Evolutionary conservation across 2,329 filamentous ascomycete species (phyloP).

Genomic region (Pseudocercospora fuligena): DNA sequence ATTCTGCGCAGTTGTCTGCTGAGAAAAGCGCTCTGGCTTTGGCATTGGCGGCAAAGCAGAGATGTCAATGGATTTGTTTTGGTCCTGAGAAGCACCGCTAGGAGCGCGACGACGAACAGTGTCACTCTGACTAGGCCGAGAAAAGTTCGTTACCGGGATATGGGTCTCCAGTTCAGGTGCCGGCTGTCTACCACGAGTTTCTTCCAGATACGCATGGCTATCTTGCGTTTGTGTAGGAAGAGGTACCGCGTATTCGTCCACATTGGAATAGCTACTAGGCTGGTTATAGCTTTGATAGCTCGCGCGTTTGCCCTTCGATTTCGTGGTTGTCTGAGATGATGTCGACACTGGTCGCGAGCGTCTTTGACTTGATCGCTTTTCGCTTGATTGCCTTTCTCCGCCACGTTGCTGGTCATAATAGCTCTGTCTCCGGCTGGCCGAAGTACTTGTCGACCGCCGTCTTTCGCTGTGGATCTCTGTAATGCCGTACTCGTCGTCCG

Average conservation of each 20-base stretch:
- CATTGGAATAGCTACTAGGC: conserved; percentile 26
- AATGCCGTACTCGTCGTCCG: not conserved
- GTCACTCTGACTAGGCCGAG: conserved; percentile 11
- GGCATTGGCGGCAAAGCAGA: conserved; percentile 28
- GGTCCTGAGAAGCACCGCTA: conserved; percentile 20
- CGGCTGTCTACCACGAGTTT: conserved; percentile 20
- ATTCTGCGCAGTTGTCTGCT: conserved; percentile 23
- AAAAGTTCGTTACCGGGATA: conserved; percentile 27
- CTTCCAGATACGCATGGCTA: conserved; percentile 20
- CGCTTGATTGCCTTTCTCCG: conserved; percentile 12
- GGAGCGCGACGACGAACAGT: not conserved
- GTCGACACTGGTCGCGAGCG: conserved; percentile 27
- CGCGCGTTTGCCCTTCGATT: conserved; percentile 26
- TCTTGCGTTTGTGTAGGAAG: conserved; percentile 22
- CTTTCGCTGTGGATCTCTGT: not conserved
- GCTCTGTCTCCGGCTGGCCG: conserved; percentile 30
- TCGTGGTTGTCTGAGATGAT: conserved; percentile 21
- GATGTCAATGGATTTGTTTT: conserved; percentile 15
- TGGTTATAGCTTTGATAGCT: conserved; percentile 28
- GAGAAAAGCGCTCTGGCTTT: conserved; percentile 24
- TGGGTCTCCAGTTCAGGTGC: not conserved
- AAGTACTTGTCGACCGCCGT: conserved; percentile 27
- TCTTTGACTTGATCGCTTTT: conserved; percentile 1
- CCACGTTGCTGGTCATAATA: conserved; percentile 33
- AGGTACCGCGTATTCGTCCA: conserved; percentile 28